Percentiles rank a stretch among this genome's conserved stretches.
phyloP scores from a whole-genome alignment of 2,329 filamentous ascomycete genomes.

The Huntiella decipiens region DNA sequence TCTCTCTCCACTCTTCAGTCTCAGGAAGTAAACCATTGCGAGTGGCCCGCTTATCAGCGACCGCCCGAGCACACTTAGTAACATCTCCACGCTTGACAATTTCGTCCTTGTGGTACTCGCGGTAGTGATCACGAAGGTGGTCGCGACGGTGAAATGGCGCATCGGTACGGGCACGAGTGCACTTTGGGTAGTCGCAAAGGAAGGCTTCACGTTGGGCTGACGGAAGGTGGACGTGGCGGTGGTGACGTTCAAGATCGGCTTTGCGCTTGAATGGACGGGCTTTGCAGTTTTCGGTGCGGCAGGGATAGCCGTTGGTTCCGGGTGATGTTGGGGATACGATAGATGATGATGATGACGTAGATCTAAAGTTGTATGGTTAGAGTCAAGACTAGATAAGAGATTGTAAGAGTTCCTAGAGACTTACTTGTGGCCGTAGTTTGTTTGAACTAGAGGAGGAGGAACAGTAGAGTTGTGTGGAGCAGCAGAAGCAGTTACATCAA shows the following conservation, averaged over 20 bases:
- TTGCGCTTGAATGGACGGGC: conserved; percentile 29
- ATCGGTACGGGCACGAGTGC: conserved; percentile 22
- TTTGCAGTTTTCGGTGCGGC: conserved; percentile 23
- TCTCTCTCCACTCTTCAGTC: conserved; percentile 12
- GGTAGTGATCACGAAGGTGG: conserved; percentile 37
- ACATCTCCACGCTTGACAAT: conserved; percentile 26
- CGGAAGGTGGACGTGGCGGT: conserved; percentile 27
- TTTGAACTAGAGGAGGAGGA: no score
- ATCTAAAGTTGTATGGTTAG: not conserved
- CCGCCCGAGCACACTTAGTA: not conserved
- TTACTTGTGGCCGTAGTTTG: no score
- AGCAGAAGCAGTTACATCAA: no score
- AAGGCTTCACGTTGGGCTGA: conserved; percentile 24
- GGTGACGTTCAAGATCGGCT: conserved; percentile 36
- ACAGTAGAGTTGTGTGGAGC: no score
- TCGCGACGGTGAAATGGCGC: conserved; percentile 34
- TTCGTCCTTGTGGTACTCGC: conserved; percentile 36
- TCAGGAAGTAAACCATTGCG: conserved; percentile 1
- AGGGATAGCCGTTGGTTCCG: conserved; percentile 15
- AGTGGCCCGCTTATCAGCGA: conserved; percentile 6
- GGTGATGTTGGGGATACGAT: not conserved
- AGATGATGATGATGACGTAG: not conserved
- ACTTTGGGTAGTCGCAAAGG: conserved; percentile 33
- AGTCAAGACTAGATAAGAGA: no score
- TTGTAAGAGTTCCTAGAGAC: no score